phyloP scores from a whole-genome alignment of 2,329 filamentous ascomycete genomes.

The Phaeosphaeria sp. region DNA sequence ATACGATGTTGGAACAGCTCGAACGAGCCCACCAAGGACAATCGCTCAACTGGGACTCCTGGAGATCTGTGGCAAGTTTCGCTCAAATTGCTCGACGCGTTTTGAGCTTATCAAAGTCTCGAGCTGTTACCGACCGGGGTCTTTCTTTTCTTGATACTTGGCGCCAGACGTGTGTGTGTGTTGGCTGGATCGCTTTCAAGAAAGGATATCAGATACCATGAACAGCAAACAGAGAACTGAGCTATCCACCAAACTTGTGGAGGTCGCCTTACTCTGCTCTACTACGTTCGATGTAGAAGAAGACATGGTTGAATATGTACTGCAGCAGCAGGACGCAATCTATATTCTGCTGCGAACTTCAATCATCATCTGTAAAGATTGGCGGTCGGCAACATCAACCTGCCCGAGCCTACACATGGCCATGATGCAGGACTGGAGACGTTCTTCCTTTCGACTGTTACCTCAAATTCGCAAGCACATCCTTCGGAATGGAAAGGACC shows the following conservation, averaged over 20 bases:
- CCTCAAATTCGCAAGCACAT: constrained; percentile 11
- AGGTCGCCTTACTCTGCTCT: constrained; percentile 53
- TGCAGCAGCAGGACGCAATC: constrained; percentile 27
- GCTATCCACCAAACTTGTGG: constrained; percentile 45
- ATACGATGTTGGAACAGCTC: constrained; percentile 22
- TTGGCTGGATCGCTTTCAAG: constrained; percentile 51
- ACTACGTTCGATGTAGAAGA: constrained; percentile 56
- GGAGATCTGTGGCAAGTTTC: constrained; percentile 50
- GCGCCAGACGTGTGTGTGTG: constrained; percentile 43
- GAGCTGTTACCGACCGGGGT: constrained; percentile 27
- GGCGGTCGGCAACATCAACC: constrained; percentile 1
- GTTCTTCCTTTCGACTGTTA: constrained; percentile 22
- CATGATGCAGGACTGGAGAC: constrained; percentile 25
- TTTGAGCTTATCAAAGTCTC: constrained; percentile 47
- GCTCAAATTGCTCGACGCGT: constrained; percentile 53
- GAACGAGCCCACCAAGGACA: constrained; percentile 13
- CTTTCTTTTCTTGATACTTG: constrained; percentile 41
- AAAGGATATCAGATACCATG: constrained; percentile 25
- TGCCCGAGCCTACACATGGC: constrained; percentile 3
- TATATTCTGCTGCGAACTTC: constrained; percentile 28
- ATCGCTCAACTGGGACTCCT: constrained; percentile 47
- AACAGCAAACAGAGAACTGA: constrained; percentile 36
- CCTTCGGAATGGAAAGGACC: constrained; percentile 1
- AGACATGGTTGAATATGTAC: constrained; percentile 29
- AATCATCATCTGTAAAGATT: constrained; percentile 28